phyloP scores from a whole-genome alignment of 805 yeast species.

The Candida montana region DNA sequence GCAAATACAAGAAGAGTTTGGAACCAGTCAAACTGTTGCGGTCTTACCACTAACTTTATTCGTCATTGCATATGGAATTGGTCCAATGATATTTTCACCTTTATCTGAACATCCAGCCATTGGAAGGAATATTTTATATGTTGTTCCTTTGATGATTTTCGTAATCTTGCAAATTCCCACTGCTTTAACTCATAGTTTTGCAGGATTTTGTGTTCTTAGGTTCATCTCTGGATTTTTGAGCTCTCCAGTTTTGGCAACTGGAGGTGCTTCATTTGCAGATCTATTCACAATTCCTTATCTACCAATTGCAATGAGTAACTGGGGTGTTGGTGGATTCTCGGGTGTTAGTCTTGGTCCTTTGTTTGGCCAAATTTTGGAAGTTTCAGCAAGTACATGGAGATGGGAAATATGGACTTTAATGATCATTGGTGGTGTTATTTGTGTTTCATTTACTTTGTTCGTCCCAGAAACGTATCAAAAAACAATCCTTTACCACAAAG shows the following conservation, averaged over 20 bases:
- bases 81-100: slow-evolving; percentile 56
- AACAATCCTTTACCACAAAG: slow-evolving; percentile 43
- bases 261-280: slow-evolving; percentile 55
- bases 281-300: slow-evolving; percentile 35
- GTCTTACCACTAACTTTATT: slow-evolving; percentile 48
- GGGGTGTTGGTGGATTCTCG: slow-evolving; percentile 49
- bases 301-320: slow-evolving; percentile 43
- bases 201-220: slow-evolving; percentile 44
- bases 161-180: slow-evolving; percentile 50
- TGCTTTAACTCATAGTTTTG: slow-evolving; percentile 46
- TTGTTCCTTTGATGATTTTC: slow-evolving; percentile 41
- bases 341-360: slow-evolving; percentile 57
- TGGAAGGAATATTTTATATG: slow-evolving; percentile 50
- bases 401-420: slow-evolving; percentile 50
- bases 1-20: slow-evolving; percentile 40
- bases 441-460: slow-evolving; percentile 32
- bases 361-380: slow-evolving; percentile 46
- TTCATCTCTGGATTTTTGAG: slow-evolving; percentile 51
- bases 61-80: slow-evolving; percentile 57
- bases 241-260: slow-evolving; percentile 52
- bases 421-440: slow-evolving; percentile 34
- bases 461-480: slow-evolving; percentile 46
- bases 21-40: slow-evolving; percentile 39
- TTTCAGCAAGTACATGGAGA: slow-evolving; percentile 41
- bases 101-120: slow-evolving; percentile 48